Conservation (phyloP, 805 yeast species). For the Starmerella lactis-condensi region DNA sequence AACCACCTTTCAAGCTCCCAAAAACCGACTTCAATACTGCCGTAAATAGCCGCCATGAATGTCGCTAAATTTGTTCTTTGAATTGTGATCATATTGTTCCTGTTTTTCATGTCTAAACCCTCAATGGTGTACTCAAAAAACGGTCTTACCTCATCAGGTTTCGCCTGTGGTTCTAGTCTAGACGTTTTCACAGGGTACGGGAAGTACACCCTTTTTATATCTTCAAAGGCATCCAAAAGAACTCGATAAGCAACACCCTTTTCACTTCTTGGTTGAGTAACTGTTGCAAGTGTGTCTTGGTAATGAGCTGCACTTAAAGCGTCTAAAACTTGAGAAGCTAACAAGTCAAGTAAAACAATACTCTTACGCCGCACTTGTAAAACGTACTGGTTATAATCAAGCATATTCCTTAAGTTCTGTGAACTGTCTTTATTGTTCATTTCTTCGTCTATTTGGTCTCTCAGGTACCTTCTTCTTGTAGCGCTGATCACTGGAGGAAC, state of each 20-base stretch:
- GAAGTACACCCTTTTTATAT: slow-evolving; percentile 46
- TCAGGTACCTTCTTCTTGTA: neutral
- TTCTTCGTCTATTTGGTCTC: neutral
- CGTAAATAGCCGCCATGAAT: slow-evolving; percentile 69
- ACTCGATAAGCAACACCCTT: slow-evolving; percentile 42
- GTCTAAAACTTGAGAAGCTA: slow-evolving; percentile 63
- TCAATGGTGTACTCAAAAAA: slow-evolving; percentile 10
- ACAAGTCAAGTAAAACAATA: slow-evolving; percentile 58
- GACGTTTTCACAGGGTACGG: slow-evolving; percentile 8
- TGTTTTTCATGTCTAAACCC: slow-evolving; percentile 11
- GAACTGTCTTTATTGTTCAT: no score
- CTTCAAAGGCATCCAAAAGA: slow-evolving; percentile 58
- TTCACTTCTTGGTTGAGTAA: slow-evolving; percentile 46
- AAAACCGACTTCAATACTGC: slow-evolving; percentile 72
- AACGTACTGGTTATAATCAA: slow-evolving; percentile 10
- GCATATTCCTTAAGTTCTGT: no score
- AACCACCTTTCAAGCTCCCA: slow-evolving; percentile 70
- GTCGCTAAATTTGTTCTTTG: slow-evolving; percentile 79
- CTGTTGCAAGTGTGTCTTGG: slow-evolving; percentile 53
- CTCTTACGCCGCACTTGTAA: slow-evolving; percentile 12
- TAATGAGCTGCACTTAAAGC: slow-evolving; percentile 48
- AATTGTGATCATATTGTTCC: slow-evolving; percentile 36
- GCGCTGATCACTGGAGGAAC: neutral
- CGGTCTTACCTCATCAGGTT: slow-evolving; percentile 11
- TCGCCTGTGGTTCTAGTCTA: slow-evolving; percentile 5